Evolutionary conservation across 208 protist species (phyloP).

Genomic region (Vickermania ingenoplastis): DNA sequence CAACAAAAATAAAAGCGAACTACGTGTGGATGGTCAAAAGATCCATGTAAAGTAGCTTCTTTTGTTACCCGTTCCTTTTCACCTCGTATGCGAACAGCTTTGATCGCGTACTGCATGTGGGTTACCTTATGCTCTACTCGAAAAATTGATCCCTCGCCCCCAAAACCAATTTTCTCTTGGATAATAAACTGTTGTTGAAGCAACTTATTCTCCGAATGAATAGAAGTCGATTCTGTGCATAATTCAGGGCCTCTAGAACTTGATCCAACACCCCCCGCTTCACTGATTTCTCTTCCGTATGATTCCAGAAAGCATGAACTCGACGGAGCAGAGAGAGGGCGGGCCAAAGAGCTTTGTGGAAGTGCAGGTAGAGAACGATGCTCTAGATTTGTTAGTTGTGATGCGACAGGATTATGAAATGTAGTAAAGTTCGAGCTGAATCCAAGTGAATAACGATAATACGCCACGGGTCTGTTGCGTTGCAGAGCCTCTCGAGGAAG

Average conservation of each 20-base stretch:
- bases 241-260: neutral
- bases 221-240: neutral
- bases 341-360: neutral
- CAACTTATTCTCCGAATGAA: conserved; percentile 19
- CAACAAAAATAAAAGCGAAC: conserved; percentile 84
- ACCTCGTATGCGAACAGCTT: conserved; percentile 54
- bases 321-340: neutral
- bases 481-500: neutral
- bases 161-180: conserved; percentile 57
- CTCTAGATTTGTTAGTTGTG: too few relatives aligned
- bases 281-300: neutral
- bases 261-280: neutral
- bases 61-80: conserved; percentile 56
- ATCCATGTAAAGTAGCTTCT: conserved; percentile 74
- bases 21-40: conserved; percentile 68
- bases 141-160: conserved; percentile 68
- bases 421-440: too few relatives aligned
- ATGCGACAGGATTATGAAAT: too few relatives aligned
- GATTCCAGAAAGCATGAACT: neutral
- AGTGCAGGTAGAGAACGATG: too few relatives aligned
- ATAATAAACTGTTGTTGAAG: conserved; percentile 75
- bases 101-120: conserved; percentile 59
- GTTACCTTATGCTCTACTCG: conserved; percentile 73
- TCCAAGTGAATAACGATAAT: neutral
- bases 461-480: neutral